Base-by-base conservation (phyloP, 2,329 filamentous ascomycete genomes). In the Aspergillus latus region DNA sequence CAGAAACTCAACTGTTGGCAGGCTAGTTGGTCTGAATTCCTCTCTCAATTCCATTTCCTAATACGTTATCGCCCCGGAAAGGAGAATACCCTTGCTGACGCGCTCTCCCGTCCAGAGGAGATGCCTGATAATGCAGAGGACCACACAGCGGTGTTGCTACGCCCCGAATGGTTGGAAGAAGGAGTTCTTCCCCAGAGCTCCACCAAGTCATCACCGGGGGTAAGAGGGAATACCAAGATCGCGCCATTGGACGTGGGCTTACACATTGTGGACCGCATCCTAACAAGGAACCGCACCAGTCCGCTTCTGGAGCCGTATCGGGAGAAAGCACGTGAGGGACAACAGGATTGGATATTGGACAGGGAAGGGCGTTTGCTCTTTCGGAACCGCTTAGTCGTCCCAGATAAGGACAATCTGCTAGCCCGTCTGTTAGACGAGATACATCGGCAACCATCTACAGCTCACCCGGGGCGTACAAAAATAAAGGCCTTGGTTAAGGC, bases 21-120 rank as follows among this genome's bases (percentile, higher is more conserved):
- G 28, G 52, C 55, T 3, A 52, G 54, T 10, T 66, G 40, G 59
- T 5, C 32, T 1, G 45, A 58, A 9, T 49, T 57, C 15, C 42
- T 60, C 8, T 42, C 48, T 5, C 1, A 42, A 13, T 63, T 60
- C 21, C 34, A 62, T 16, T 65, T 61, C 39, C 49, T 53, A 10
- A 49, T 64, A n/a, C 11, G 36, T 4, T 64, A 64, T 52, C 15
- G 40, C 9, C 54, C 53, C 30, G 54, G 61, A 21, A 57, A 46
- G 32, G 37, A 53, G 16, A 36, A 30, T 21, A 30, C 36, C 16
- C 9, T 46, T 26, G 26, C 49, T 21, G 29, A 60, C 42, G 15
- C 30, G 5, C 39, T 60, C 10, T 45, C 26, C 11, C 21, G 11
- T 8, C 26, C 21, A 13, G 26, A 45, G 11, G 11, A 45, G 2